These are phyloP conservation scores for Coniochaeta hoffmannii DNA, from an alignment of 2,329 filamentous ascomycete species.

Conservation along the genomic window DNA sequence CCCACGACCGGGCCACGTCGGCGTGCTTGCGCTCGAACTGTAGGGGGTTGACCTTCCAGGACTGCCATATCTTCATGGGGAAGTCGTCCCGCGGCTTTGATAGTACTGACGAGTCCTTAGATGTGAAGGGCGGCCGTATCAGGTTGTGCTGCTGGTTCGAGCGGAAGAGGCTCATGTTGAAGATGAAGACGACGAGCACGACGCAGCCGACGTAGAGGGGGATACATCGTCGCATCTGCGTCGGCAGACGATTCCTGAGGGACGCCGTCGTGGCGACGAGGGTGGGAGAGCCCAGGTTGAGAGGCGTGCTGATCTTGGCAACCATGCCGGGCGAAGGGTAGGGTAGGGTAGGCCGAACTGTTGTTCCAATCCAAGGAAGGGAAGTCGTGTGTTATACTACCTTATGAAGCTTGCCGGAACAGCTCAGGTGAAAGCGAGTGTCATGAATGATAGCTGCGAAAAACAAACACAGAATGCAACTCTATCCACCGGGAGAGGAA, in stretches of 20 bases:
- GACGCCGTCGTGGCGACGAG: constrained; percentile 29
- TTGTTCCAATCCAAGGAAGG: not conserved
- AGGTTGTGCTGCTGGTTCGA: constrained; percentile 9
- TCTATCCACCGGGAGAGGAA: not conserved
- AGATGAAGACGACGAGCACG: constrained; percentile 35
- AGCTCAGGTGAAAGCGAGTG: not conserved
- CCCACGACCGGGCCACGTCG: constrained; percentile 55
- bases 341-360: not conserved
- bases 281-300: constrained; percentile 25
- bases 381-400: not conserved
- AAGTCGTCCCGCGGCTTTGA: constrained; percentile 28
- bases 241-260: constrained; percentile 32
- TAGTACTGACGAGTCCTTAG: not conserved
- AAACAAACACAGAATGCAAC: no score
- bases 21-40: constrained; percentile 58
- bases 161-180: constrained; percentile 34
- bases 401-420: not conserved
- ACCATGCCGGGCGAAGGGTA: constrained; percentile 14
- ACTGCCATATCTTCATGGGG: constrained; percentile 68
- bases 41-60: constrained; percentile 64
- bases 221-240: constrained; percentile 39
- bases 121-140: constrained; percentile 5
- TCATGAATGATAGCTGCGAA: not conserved
- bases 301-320: constrained; percentile 20
- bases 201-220: constrained; percentile 37